Evolutionary conservation across 257 asterid genomes (phyloP).

Genomic region (Capsicum rhomboideum): DNA sequence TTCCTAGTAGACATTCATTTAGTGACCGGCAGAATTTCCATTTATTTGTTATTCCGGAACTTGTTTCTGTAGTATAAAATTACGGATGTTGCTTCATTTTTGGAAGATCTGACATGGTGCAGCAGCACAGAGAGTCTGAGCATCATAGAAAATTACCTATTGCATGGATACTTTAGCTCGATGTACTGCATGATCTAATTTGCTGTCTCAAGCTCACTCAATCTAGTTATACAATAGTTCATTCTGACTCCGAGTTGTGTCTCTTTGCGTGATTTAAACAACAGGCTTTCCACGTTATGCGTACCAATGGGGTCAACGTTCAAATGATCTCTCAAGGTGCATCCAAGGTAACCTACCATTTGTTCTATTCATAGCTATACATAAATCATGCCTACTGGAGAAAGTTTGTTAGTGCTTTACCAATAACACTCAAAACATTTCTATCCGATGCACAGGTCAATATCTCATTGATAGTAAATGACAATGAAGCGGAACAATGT

Average conservation of each 20-base stretch:
- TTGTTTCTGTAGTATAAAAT: too few species aligned
- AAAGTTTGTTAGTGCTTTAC: neutral
- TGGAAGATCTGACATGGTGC: too few species aligned
- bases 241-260: neutral
- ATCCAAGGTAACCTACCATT: slow-evolving; percentile 27
- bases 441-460: slow-evolving; percentile 32
- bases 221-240: neutral
- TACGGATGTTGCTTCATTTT: too few species aligned
- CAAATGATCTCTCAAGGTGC: slow-evolving; percentile 97
- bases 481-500: slow-evolving; percentile 71
- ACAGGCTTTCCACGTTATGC: slow-evolving; percentile 82
- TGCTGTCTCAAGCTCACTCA: neutral
- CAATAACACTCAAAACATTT: neutral
- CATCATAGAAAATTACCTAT: neutral
- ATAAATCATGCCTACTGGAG: neutral
- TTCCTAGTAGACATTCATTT: neutral
- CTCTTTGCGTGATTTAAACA: neutral
- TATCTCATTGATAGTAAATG: slow-evolving; percentile 74
- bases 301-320: slow-evolving; percentile 52
- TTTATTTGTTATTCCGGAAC: neutral
- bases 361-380: neutral
- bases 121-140: too few species aligned
- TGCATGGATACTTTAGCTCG: neutral
- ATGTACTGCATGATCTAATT: neutral
- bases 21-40: neutral